Evolutionary conservation across 164 flowering plant genomes (phyloP), one percentile per base, ranked within the genome.

Genomic region (Protea cynaroides): DNA sequence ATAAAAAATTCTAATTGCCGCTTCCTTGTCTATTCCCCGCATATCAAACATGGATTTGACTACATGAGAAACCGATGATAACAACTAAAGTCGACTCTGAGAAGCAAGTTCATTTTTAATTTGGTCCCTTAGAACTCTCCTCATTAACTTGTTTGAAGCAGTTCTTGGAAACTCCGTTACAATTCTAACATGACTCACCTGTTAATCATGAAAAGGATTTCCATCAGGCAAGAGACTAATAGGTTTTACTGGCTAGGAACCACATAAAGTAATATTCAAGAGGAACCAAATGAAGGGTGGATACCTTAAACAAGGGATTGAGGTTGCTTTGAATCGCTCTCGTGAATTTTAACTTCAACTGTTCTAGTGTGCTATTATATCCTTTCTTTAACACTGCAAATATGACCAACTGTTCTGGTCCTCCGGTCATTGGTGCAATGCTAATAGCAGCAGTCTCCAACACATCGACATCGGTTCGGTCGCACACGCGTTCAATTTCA

Each of bases 291-390:
- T 9, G 18, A 7, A 25, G 34, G 22, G 11, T 23, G 10, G 24
- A 47, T 73, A 91, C 96, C 99, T 91, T 91, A 56, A 91, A 94
- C 68, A 95, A 62, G 49, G 99, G 99, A 69, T 95, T 95, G 25
- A 95, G 96, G 70, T 81, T 84, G 15, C 67, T 76, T 34, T 84
- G 96, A 6, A 92, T 92, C 73, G 97, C 92, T 69, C 62, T 82
- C 14, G 97, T 80, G 77, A 95, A 86, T 69, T 64, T 86, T 43
- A 38, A 56, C 84, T 75, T 86, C 57, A 89, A 71, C 61, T 71
- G 69, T 11, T 81, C 78, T 38, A 87, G 75, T 38, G 82, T 63
- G 3, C 23, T 34, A 21, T 62, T 66, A 29, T 61, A 72, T 52
- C 89, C 90, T 43, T 75, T 70, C 71, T 86, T 94, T 29, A 88